Conservation (phyloP, 768 basidiomycete species). For the Suillus variegatus region DNA sequence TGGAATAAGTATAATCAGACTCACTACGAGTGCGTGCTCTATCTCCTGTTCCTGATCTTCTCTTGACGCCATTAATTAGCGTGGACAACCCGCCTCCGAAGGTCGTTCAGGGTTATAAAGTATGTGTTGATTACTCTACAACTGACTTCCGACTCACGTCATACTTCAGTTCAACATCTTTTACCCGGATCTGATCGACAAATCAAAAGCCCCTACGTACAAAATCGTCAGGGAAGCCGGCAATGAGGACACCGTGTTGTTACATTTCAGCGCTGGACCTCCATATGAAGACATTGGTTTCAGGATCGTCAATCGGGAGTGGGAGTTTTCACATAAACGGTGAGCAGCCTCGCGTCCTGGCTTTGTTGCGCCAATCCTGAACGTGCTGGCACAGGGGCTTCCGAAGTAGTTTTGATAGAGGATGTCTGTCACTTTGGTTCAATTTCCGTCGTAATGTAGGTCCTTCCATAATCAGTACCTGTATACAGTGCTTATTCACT, state of each 20-base stretch:
- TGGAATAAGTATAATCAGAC: slow-evolving; percentile 99
- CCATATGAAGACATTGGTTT: slow-evolving; percentile 99
- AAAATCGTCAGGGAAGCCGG: slow-evolving; percentile 92
- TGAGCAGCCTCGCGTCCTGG: slow-evolving; percentile 31
- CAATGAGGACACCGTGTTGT: slow-evolving; percentile 91
- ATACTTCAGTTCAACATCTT: slow-evolving; percentile 84
- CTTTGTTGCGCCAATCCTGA: slow-evolving; percentile 19
- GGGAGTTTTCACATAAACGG: slow-evolving; percentile 99
- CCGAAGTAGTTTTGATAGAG: slow-evolving; percentile 94
- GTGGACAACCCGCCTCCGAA: slow-evolving; percentile 99
- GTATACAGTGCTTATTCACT: slow-evolving; percentile 19
- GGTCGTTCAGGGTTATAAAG: slow-evolving; percentile 99
- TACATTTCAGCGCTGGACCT: slow-evolving; percentile 95
- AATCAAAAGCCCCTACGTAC: slow-evolving; percentile 95
- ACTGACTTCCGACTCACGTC: slow-evolving; percentile 15
- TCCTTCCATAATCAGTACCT: slow-evolving; percentile 17
- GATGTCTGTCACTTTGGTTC: slow-evolving; percentile 95
- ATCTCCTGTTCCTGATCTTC: slow-evolving; percentile 6
- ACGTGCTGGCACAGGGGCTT: slow-evolving; percentile 66
- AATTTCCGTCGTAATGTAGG: slow-evolving; percentile 92
- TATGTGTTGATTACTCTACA: slow-evolving; percentile 25
- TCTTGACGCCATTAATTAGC: slow-evolving; percentile 42
- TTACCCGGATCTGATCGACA: slow-evolving; percentile 99
- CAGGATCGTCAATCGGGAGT: slow-evolving; percentile 94
- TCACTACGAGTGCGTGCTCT: slow-evolving; percentile 81